Evolutionary conservation across 371 early-diverging fungal genomes (phyloP), one percentile per base, ranked within the genome.

Genomic region (Mucor racemosus): DNA sequence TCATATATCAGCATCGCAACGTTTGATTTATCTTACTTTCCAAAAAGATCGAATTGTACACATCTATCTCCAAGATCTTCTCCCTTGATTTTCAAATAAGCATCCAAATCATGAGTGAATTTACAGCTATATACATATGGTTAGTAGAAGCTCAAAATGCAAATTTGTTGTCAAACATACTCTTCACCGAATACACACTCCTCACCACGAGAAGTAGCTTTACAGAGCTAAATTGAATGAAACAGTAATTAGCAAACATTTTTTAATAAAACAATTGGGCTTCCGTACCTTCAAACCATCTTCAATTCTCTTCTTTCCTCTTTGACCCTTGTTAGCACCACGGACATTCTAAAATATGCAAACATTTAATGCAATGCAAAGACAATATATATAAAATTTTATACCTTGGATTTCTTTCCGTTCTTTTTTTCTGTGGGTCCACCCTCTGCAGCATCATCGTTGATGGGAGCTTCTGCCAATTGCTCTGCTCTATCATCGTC

Each of bases 21-120:
- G 7, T 7, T 39, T 26, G 19, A 31, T 35, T 54, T 76, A 60
- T 86, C 77, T 55, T 84, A 88, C 94, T 77, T 73, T 66, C 97
- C 97, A 67, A 75, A 90, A 13, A 78, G 58, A 5, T 90, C 90
- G 72, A 91, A 94, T 34, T 86, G 73, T 33, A 85, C 80, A 74
- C 98, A 97, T 7, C 59, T 69, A n/a, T 79, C 77, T 0, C 92
- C 94, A 21, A 97, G 64, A 70, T 98, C 97, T 7, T 87, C 83
- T 5, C 80, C 91, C 58, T 90, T 90, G 8, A 70, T 66, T 0
- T 72, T 79, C 65, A 94, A 56, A 62, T 88, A 94, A 15, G 64
- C 84, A 15, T 82, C 78, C 7, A 91, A 58, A 65, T 92, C 89
- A 74, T 94, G 94, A 64, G 82, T 85, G 48, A 79, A 88, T 64